These are phyloP conservation scores for Neodidymelliopsis sp. DNA, from an alignment of 2,329 filamentous ascomycete species.

Conservation along the genomic window DNA sequence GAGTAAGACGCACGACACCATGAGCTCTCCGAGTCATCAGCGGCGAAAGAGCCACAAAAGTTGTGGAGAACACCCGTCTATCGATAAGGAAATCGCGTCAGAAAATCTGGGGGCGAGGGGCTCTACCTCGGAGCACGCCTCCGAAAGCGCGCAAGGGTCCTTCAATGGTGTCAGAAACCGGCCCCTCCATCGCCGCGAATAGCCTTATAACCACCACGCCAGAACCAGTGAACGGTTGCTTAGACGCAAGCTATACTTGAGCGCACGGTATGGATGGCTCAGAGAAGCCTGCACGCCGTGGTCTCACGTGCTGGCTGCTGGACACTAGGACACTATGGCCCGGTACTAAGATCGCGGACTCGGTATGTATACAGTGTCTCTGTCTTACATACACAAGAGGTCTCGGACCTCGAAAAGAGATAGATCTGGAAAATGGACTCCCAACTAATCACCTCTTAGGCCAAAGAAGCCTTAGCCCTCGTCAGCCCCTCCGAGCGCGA, in stretches of 20 bases:
- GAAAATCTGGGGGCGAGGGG: conserved; percentile 15
- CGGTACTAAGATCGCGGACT: conserved; percentile 51
- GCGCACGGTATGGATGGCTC: too few species aligned
- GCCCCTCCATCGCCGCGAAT: conserved; percentile 28
- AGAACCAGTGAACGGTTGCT: too few species aligned
- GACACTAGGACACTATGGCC: conserved; percentile 59
- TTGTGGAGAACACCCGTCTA: conserved; percentile 10
- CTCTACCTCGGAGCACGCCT: conserved; percentile 6
- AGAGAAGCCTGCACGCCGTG: too few species aligned
- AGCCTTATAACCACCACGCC: conserved; percentile 18
- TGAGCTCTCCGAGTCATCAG: conserved; percentile 10
- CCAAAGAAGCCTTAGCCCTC: conserved; percentile 52
- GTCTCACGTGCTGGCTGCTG: conserved; percentile 58
- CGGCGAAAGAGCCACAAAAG: conserved; percentile 1
- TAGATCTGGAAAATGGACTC: conserved; percentile 8
- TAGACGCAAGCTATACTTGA: too few species aligned
- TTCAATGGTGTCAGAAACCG: conserved; percentile 4
- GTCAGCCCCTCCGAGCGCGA: conserved; percentile 63
- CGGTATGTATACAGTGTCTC: conserved; percentile 6
- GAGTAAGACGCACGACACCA: background rate
- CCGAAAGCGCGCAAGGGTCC: conserved; percentile 6
- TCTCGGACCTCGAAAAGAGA: background rate
- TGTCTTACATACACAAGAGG: background rate
- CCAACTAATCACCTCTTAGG: conserved; percentile 38
- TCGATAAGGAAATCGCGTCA: too few species aligned